These are phyloP conservation scores for Glebionis coronaria DNA, from an alignment of 129 eudicot species.

Conservation along the genomic window DNA sequence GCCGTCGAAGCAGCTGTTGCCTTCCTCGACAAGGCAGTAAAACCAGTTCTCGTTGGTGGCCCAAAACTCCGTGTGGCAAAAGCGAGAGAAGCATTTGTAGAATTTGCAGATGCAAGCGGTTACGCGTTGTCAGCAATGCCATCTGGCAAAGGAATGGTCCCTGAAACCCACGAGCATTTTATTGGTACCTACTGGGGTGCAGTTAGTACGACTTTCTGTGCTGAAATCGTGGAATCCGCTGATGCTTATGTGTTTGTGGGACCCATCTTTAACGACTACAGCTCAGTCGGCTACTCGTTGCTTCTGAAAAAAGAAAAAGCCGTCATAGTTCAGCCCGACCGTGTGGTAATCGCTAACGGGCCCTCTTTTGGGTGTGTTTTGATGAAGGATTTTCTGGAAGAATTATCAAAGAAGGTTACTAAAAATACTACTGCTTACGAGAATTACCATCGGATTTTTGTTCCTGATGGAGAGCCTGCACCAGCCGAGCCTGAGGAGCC, in stretches of 20 bases:
- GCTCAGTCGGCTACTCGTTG: constrained; percentile 68
- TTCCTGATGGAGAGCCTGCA: constrained; percentile 43
- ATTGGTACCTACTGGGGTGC: constrained; percentile 79
- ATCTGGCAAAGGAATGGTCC: constrained; percentile 56
- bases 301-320: constrained; percentile 58
- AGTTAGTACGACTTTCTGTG: constrained; percentile 51
- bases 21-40: constrained; percentile 59
- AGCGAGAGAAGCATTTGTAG: constrained; percentile 45
- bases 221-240: constrained; percentile 59
- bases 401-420: constrained; percentile 34
- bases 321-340: constrained; percentile 55
- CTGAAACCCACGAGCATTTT: constrained; percentile 59
- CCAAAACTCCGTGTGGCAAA: constrained; percentile 58
- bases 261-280: constrained; percentile 61
- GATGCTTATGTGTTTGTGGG: constrained; percentile 64
- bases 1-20: constrained; percentile 53
- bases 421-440: constrained; percentile 50
- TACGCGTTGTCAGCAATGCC: constrained; percentile 56
- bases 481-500: constrained; percentile 38
- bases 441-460: constrained; percentile 45
- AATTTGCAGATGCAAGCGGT: constrained; percentile 56
- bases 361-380: constrained; percentile 58
- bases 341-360: constrained; percentile 50
- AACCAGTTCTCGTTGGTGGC: constrained; percentile 63
- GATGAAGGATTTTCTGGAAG: constrained; percentile 61